Evolutionary conservation across 441 rosid species (phyloP), one percentile per base, ranked within the genome.

Genomic region (Euphorbia corollata): DNA sequence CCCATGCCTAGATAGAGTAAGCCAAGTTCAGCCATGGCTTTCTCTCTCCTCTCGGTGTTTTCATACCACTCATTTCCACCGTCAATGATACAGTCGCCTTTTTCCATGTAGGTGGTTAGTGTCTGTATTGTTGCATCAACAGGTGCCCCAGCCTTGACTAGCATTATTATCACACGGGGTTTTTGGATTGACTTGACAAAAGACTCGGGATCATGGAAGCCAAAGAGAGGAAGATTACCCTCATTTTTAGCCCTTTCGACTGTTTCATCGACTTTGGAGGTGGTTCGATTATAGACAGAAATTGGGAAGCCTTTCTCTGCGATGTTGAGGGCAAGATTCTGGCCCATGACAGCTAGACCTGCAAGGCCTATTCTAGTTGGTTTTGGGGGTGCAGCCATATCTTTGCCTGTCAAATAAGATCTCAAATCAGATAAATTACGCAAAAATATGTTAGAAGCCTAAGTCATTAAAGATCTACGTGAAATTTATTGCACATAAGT

Each of bases 61-160:
- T 88, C 96, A 13, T 92, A 90, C 98, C 98, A 92, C 64, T 92
- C 97, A 11, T 92, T 92, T 55, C 98, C 98, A 68, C 98, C 98
- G 71, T 92, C 96, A 0, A 90, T 84, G 30, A 92, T 92, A 68
- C 98, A 90, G 59, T 92, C 97, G 60, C 96, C 98, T 71, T 88
- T 85, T 73, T 90, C 97, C 85, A 92, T 64, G 78, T 85, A 84
- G 16, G 85, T 78, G 27, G 97, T 84, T 50, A 92, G 89, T 39
- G 94, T 86, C 80, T 88, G 83, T 64, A 92, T 92, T 54, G 97
- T 92, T 67, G 83, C 86, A 68, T 92, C 98, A 30, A 92, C 98
- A 2, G 98, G 96, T 0, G 92, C 78, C 71, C 97, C 98, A 20
- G 96, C 98, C 71, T 92, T 92, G 12, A 92, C 96, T 47, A 92